A percentile compares a stretch with the other conserved stretches of the same genome.
phyloP scores from a whole-genome alignment of 1,284 basidiomycete genomes.

The Sporisorium graminicola region DNA sequence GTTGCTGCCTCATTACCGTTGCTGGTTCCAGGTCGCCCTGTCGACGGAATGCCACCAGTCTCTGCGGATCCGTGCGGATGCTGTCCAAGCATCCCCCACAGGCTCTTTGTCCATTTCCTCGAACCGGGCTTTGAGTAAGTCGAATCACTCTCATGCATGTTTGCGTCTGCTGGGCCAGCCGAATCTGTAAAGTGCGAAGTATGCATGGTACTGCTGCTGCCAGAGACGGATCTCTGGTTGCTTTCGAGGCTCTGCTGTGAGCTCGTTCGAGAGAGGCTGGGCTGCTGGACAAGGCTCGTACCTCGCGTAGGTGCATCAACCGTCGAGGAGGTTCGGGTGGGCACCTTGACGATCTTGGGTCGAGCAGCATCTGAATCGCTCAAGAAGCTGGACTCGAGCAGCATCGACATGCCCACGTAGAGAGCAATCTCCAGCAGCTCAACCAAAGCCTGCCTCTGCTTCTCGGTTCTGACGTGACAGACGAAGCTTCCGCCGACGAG shows the following conservation, averaged over 20 bases:
- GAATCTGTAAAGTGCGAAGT: background rate
- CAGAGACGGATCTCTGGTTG: conserved; percentile 18
- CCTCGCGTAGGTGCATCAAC: conserved; percentile 35
- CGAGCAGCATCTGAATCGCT: conserved; percentile 52
- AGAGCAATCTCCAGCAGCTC: conserved; percentile 46
- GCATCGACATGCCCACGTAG: conserved; percentile 59
- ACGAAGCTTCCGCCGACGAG: conserved; percentile 59
- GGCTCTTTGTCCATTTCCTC: conserved; percentile 46
- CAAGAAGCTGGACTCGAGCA: conserved; percentile 60
- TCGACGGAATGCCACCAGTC: background rate
- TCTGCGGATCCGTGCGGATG: conserved; percentile 22
- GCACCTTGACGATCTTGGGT: conserved; percentile 39
- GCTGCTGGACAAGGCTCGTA: conserved; percentile 28
- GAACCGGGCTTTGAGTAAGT: conserved; percentile 14
- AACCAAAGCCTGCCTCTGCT: conserved; percentile 26
- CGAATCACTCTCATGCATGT: conserved; percentile 9
- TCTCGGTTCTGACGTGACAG: conserved; percentile 32
- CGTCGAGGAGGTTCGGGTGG: conserved; percentile 33
- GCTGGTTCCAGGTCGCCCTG: conserved; percentile 19
- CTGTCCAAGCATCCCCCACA: conserved; percentile 50
- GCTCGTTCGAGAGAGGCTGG: conserved; percentile 13
- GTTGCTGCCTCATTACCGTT: conserved; percentile 15
- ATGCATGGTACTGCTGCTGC: conserved; percentile 11
- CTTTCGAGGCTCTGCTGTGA: conserved; percentile 28
- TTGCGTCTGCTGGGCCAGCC: background rate